These are phyloP conservation scores for Scheffersomyces cryptocercus DNA, from an alignment of 1,139 yeast genomes.

Conservation along the genomic window DNA sequence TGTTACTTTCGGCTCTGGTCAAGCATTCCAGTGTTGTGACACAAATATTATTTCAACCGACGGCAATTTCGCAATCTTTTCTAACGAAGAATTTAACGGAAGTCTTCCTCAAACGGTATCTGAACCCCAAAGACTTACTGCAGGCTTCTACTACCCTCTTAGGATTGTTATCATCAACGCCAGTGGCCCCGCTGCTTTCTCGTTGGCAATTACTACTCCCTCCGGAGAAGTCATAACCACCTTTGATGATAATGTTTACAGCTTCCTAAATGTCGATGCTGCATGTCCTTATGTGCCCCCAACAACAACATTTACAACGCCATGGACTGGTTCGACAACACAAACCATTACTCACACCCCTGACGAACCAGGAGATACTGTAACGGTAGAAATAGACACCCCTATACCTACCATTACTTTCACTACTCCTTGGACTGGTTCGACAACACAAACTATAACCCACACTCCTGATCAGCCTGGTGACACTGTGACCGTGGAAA, in stretches of 20 bases:
- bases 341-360: too few relatives aligned
- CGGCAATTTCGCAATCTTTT: not conserved
- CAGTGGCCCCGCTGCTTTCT: not conserved
- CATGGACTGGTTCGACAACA: not conserved
- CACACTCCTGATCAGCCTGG: too few relatives aligned
- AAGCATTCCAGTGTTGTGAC: slow-evolving; percentile 6
- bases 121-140: slow-evolving; percentile 1
- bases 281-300: not conserved
- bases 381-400: too few relatives aligned
- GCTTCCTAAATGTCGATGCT: not conserved
- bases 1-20: slow-evolving; percentile 5
- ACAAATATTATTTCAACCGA: not conserved
- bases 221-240: not conserved
- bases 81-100: not conserved
- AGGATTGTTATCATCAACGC: slow-evolving; percentile 1
- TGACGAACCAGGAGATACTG: too few relatives aligned
- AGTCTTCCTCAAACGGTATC: not conserved
- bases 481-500: too few relatives aligned
- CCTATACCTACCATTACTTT: too few relatives aligned
- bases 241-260: not conserved
- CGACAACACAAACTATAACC: too few relatives aligned
- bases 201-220: not conserved
- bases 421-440: too few relatives aligned
- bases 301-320: not conserved
- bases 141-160: slow-evolving; percentile 3